phyloP scores from a whole-genome alignment of 371 early-diverging fungal species.

The Actinomucor elegans region DNA sequence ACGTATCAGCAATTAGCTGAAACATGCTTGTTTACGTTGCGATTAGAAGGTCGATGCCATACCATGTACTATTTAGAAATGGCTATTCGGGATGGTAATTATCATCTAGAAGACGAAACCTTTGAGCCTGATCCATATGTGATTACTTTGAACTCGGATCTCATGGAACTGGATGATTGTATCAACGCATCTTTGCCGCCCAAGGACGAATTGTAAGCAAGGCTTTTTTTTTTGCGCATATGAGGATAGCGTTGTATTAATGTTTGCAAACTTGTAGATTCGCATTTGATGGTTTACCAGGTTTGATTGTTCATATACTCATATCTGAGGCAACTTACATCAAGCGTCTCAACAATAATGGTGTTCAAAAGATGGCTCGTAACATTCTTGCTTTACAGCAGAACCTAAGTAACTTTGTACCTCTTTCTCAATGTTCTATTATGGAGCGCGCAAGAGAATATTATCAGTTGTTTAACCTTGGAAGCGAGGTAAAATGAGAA shows the following conservation, averaged over 20 bases:
- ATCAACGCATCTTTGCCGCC: conserved; percentile 65
- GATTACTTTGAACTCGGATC: conserved; percentile 73
- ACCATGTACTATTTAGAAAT: conserved; percentile 87
- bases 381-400: conserved; percentile 87
- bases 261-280: conserved; percentile 61
- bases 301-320: conserved; percentile 71
- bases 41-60: conserved; percentile 86
- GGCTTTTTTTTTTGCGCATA: too few relatives aligned
- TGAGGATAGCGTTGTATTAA: too few relatives aligned
- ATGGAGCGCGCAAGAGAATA: conserved; percentile 74
- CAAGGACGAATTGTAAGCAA: conserved; percentile 60
- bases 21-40: conserved; percentile 76
- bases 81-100: conserved; percentile 88
- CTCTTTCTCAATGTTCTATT: conserved; percentile 60
- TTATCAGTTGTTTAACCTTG: conserved; percentile 69
- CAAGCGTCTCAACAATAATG: conserved; percentile 69
- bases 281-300: conserved; percentile 81
- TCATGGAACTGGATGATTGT: conserved; percentile 75
- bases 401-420: conserved; percentile 79
- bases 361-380: conserved; percentile 78
- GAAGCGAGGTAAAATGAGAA: conserved; percentile 53
- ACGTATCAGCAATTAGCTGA: conserved; percentile 75
- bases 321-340: conserved; percentile 73
- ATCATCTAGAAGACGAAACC: conserved; percentile 70
- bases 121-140: conserved; percentile 89